These are phyloP conservation scores for Plectranthus barbatus DNA, from an alignment of 257 asterid species.

Conservation along the genomic window DNA sequence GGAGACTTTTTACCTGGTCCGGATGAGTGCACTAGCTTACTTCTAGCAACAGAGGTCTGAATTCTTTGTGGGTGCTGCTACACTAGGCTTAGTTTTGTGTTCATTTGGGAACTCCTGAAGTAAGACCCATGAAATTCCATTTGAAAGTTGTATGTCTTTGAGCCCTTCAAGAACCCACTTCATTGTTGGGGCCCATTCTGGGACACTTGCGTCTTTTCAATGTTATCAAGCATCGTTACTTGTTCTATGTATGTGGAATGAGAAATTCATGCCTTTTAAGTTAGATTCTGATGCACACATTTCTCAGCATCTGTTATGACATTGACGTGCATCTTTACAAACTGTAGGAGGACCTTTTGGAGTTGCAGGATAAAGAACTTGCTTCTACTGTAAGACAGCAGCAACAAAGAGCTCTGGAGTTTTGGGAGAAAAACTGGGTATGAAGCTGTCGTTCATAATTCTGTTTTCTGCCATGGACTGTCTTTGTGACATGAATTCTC, in stretches of 20 bases:
- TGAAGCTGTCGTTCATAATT: conserved; percentile 10
- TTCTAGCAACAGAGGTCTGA: conserved; percentile 92
- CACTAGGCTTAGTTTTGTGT: background rate
- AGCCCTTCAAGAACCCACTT: background rate
- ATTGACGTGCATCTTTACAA: conserved; percentile 14
- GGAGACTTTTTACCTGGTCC: conserved; percentile 89
- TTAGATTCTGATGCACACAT: background rate
- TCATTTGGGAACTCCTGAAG: background rate
- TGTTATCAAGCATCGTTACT: background rate
- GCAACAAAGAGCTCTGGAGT: conserved; percentile 65
- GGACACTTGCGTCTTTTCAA: background rate
- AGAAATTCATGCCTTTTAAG: background rate
- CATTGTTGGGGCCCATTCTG: conserved; percentile 2
- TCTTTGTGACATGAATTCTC: conserved; percentile 7
- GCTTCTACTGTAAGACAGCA: conserved; percentile 67
- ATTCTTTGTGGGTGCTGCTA: conserved; percentile 1
- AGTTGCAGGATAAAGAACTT: conserved; percentile 83
- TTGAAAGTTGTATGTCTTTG: background rate
- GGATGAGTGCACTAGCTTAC: conserved; percentile 86
- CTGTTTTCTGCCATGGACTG: background rate
- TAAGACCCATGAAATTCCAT: background rate
- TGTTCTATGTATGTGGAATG: background rate
- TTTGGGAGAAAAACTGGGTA: conserved; percentile 99
- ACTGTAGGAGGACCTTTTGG: conserved; percentile 82
- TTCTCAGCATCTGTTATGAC: background rate